phyloP scores from a whole-genome alignment of 768 basidiomycete genomes.

The Mycena polygramma region DNA sequence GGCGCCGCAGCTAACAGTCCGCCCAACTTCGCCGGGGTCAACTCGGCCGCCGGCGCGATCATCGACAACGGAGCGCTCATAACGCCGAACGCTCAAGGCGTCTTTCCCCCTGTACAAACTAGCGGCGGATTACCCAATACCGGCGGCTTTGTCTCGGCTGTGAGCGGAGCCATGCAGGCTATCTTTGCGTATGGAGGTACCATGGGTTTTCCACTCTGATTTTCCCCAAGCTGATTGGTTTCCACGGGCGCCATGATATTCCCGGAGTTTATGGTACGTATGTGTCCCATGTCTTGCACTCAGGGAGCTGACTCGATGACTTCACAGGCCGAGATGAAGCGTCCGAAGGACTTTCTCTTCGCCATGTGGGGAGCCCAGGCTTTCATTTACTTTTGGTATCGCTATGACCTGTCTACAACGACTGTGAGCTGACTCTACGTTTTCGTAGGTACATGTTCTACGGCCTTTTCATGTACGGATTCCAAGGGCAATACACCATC shows the following conservation, averaged over 20 bases:
- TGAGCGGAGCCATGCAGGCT: conserved; percentile 27
- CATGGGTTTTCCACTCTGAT: conserved; percentile 6
- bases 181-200: conserved; percentile 25
- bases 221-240: too few species aligned
- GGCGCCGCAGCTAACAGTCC: conserved; percentile 19
- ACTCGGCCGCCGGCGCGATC: conserved; percentile 12
- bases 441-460: conserved; percentile 25
- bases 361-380: conserved; percentile 28
- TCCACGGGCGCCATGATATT: conserved; percentile 2
- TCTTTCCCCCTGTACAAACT: conserved; percentile 28
- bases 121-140: conserved; percentile 22
- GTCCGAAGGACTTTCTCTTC: conserved; percentile 23
- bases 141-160: conserved; percentile 19
- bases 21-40: conserved; percentile 16
- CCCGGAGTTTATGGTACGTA: conserved; percentile 18
- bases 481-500: conserved; percentile 23
- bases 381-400: conserved; percentile 25
- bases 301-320: too few species aligned
- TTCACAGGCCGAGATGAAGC: conserved; percentile 16
- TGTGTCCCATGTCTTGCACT: too few species aligned
- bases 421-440: conserved; percentile 10
- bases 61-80: conserved; percentile 22
- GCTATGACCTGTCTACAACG: neutral
- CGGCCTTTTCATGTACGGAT: conserved; percentile 28
- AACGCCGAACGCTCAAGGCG: conserved; percentile 21